Base-by-base conservation (phyloP, 768 basidiomycete genomes). In the Hemileccinum rubropunctum region DNA sequence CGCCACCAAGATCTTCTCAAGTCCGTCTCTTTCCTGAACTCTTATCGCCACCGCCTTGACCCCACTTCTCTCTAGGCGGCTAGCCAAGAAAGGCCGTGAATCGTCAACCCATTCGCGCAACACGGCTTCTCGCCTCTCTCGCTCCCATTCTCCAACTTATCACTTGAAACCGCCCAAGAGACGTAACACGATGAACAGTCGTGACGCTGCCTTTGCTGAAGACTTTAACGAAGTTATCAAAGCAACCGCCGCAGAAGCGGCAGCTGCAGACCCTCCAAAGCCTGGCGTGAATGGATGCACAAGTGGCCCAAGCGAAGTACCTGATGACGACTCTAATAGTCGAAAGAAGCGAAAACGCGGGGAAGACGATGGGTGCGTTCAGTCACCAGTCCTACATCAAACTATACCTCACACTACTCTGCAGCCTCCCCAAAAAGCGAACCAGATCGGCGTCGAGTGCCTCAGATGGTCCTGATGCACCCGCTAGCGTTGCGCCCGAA, bases 121-220 rank as follows among this genome's bases (percentile, higher is more conserved):
- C 54, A 78, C 79, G 36, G 64, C 72, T 18, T 76, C 79, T 39
- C 86, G 86, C 55, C 75, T 82, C 47, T 88, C 86, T 49, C 86
- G 85, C 45, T 89, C 87, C 18, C 87, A 82, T 67, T 90, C 86
- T 21, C 90, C 86, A 3, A 73, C 74, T 9, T 68, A 65, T 58
- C 61, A 77, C 32, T 83, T 82, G 54, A 82, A 83, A 59, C 77
- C 81, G n/a, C 78, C 88, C 35, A 95, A 94, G 72, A 83, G 91
- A 45, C 79, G 97, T 52, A 93, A 91, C 60, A 99, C 97, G 44
- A 95, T 99, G 93, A 98, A 98, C 67, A 95, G 91, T 61, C 77
- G 95, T 50, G 95, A 97, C 67, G 91, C 95, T 14, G 87, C 85
- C 12, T 95, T 93, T 64, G 95, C 95, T 64, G 89, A 94, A 63